Base-by-base conservation (phyloP, 352 stramenopile species). In the Pythium folliculosum region DNA sequence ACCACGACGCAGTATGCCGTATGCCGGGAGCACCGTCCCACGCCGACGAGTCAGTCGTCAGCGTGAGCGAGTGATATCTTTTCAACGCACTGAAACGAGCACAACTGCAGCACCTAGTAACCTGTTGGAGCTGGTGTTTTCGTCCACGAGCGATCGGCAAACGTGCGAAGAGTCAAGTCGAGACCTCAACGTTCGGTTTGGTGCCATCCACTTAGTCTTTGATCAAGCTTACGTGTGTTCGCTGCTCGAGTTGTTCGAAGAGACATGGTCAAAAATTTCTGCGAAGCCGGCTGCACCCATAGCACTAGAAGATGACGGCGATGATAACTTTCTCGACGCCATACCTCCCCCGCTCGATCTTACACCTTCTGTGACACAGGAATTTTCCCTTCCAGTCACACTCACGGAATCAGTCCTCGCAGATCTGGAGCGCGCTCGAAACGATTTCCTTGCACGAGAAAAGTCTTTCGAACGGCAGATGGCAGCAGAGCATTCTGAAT, bases 181-280 rank as follows among this genome's bases (percentile, higher is more conserved):
- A 19, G 76, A 94, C 22, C 25, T 94, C n/a, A 82, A 94, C 69
- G 60, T 94, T 35, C 77, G 82, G 45, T 71, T 94, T 52, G 88
- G 88, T 16, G 85, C 82, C 5, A 72, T 96, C 19, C 88, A 96
- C 52, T 69, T 96, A 21, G 84, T 91, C 47, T 93, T 95, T 67
- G 86, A 96, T 47, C 88, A 96, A 60, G 84, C 85, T 21, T 94
- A 94, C 44, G 72, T 95, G 9, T 90, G 83, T 51, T 92, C 84
- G 53, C 64, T 95, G 58, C 25, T 95, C 3, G 80, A 92, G 53
- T 43, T 95, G 9, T 81, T 92, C 57, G 83, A 92, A 67, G 77
- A 93, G 63, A 86, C 86, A 49, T 77, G 72, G 47, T 79, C 76
- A 1, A 86, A 88, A 52, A 71, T 88, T 47, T 64, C 75, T 9